These are phyloP conservation scores for Thermoascus crustaceus DNA, from an alignment of 2,329 filamentous ascomycete genomes.

Conservation along the genomic window DNA sequence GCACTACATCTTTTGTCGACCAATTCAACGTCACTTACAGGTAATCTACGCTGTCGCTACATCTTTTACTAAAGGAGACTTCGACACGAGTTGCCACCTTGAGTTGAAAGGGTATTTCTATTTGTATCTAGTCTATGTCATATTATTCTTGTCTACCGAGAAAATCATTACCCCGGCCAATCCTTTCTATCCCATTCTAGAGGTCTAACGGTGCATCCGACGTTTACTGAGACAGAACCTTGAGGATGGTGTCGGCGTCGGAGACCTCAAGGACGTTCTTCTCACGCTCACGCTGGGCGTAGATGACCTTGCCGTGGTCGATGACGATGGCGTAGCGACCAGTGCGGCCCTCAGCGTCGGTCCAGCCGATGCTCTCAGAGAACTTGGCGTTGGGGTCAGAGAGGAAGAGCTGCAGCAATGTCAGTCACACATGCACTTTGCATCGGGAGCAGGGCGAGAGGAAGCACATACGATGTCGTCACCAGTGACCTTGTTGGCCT, in stretches of 20 bases:
- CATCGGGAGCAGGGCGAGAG: not conserved
- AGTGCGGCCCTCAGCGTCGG: conserved; percentile 61
- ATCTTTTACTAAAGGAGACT: no score
- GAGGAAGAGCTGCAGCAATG: conserved; percentile 56
- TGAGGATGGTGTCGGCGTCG: conserved; percentile 40
- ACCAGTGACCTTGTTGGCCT: conserved; percentile 71
- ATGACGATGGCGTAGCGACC: conserved; percentile 72
- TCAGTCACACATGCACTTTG: conserved; percentile 4
- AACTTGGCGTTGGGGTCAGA: conserved; percentile 66
- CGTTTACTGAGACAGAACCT: no score
- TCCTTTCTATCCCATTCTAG: no score
- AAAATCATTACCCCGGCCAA: not conserved
- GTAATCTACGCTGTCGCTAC: not conserved
- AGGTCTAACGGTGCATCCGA: no score
- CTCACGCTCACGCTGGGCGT: conserved; percentile 64
- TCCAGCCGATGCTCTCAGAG: conserved; percentile 72
- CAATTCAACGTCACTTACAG: not conserved
- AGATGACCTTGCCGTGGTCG: conserved; percentile 74
- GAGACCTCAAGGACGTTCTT: conserved; percentile 38
- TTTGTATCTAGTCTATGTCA: conserved; percentile 1
- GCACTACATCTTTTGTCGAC: no score
- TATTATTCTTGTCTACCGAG: conserved; percentile 1
- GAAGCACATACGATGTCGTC: conserved; percentile 53
- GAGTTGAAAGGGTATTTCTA: conserved; percentile 1
- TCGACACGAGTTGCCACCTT: not conserved